Evolutionary conservation across 2,329 filamentous ascomycete genomes (phyloP).

Genomic region (Botrytis elliptica): DNA sequence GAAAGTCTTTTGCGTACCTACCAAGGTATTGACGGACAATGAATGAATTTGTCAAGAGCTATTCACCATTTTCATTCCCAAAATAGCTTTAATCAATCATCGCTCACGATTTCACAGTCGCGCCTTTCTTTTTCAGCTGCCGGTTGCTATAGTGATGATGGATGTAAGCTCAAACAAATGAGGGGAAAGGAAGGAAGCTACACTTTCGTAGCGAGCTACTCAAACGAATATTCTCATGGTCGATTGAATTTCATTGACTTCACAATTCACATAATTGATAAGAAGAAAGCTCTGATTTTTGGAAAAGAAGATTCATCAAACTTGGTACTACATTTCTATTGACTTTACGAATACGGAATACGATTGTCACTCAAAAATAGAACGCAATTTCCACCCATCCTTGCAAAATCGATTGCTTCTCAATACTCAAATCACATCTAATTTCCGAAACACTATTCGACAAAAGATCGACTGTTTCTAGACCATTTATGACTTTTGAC

Average conservation of each 20-base stretch:
- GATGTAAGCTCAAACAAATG: slow-evolving; percentile 6
- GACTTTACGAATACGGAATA: slow-evolving; percentile 14
- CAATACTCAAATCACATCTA: slow-evolving; percentile 19
- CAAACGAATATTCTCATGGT: slow-evolving; percentile 13
- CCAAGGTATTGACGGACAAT: background rate
- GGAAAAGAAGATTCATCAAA: slow-evolving; percentile 14
- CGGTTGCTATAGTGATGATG: slow-evolving; percentile 15
- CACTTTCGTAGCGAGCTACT: slow-evolving; percentile 1
- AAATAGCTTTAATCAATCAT: background rate
- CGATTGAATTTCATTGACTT: background rate
- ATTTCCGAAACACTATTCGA: slow-evolving; percentile 19
- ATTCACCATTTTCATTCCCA: background rate
- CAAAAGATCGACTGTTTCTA: slow-evolving; percentile 18
- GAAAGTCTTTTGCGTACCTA: background rate
- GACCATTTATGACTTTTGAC: background rate
- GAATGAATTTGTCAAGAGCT: background rate
- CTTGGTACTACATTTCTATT: slow-evolving; percentile 21
- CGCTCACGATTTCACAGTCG: background rate
- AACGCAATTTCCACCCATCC: slow-evolving; percentile 20
- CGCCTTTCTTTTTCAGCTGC: slow-evolving; percentile 10
- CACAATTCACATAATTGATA: slow-evolving; percentile 9
- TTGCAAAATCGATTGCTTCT: slow-evolving; percentile 11
- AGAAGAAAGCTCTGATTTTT: slow-evolving; percentile 7
- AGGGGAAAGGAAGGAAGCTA: slow-evolving; percentile 11
- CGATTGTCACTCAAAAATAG: slow-evolving; percentile 15